Percentiles rank a stretch among this genome's conserved stretches.
Conservation (phyloP, 2,329 filamentous ascomycete genomes). For the Tolypocladium sp. region DNA sequence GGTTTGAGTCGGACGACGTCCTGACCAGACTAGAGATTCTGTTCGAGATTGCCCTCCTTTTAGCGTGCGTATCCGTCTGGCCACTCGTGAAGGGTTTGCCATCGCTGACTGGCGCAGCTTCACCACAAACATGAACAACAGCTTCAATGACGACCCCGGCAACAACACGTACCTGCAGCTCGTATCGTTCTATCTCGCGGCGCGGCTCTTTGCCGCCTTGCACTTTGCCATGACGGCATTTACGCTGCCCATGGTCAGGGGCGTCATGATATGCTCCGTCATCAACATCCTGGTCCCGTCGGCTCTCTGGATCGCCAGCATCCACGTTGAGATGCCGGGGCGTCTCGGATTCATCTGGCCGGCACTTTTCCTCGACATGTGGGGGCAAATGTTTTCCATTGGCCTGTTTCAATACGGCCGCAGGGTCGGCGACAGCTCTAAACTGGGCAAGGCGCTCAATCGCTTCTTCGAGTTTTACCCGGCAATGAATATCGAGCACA, state of each 20-base stretch:
- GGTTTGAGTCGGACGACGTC: slow-evolving; percentile 56
- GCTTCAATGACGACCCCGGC: slow-evolving; percentile 33
- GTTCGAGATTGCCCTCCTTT: slow-evolving; percentile 50
- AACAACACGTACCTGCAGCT: slow-evolving; percentile 47
- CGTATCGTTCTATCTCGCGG: slow-evolving; percentile 51
- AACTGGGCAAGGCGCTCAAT: slow-evolving; percentile 15
- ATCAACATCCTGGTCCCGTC: slow-evolving; percentile 35
- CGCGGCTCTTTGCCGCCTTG: slow-evolving; percentile 41
- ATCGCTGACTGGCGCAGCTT: slow-evolving; percentile 24
- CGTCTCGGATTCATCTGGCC: slow-evolving; percentile 47
- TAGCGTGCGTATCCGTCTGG: slow-evolving; percentile 30
- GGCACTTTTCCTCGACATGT: slow-evolving; percentile 45
- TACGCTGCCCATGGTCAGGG: slow-evolving; percentile 47
- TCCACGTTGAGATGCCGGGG: slow-evolving; percentile 44
- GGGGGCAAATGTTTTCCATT: slow-evolving; percentile 33
- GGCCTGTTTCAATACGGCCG: slow-evolving; percentile 23
- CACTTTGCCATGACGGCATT: slow-evolving; percentile 37
- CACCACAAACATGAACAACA: slow-evolving; percentile 52
- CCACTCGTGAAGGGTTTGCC: neutral
- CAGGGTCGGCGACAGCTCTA: slow-evolving; percentile 8
- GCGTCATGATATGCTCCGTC: slow-evolving; percentile 41
- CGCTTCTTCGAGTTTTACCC: slow-evolving; percentile 49
- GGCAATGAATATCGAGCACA: slow-evolving; percentile 57
- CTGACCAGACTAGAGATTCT: slow-evolving; percentile 48
- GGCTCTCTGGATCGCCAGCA: slow-evolving; percentile 50